phyloP scores from a whole-genome alignment of 441 rosid genomes.

The Corymbia citriodora region DNA sequence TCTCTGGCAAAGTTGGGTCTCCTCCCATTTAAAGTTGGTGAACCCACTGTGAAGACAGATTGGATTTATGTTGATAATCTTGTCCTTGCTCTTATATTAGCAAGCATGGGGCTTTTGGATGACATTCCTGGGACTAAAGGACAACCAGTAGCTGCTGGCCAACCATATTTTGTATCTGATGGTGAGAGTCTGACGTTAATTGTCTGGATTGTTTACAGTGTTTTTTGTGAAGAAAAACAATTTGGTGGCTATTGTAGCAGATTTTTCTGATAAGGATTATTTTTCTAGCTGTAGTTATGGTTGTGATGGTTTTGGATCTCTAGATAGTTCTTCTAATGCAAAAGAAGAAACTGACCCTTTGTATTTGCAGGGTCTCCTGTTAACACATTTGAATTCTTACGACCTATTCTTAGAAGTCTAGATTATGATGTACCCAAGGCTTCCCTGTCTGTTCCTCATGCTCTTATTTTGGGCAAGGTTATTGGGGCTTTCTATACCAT shows the following conservation, averaged over 20 bases:
- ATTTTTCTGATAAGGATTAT: background rate
- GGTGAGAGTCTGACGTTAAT: constrained; percentile 30
- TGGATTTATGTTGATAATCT: constrained; percentile 92
- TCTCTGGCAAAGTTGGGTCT: constrained; percentile 69
- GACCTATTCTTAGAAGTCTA: constrained; percentile 57
- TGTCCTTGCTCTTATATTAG: constrained; percentile 70
- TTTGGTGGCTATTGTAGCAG: background rate
- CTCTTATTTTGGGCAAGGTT: constrained; percentile 54
- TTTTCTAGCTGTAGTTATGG: background rate
- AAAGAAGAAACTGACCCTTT: background rate
- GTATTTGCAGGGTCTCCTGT: constrained; percentile 64
- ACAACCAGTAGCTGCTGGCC: constrained; percentile 79
- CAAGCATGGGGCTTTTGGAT: constrained; percentile 92
- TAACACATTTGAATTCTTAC: constrained; percentile 81
- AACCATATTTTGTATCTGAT: constrained; percentile 88
- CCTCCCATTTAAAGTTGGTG: constrained; percentile 61
- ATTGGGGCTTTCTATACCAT: constrained; percentile 51
- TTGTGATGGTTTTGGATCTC: background rate
- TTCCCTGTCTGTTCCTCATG: constrained; percentile 46
- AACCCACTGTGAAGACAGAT: constrained; percentile 64
- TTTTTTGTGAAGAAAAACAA: background rate
- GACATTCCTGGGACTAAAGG: constrained; percentile 69
- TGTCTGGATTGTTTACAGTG: background rate
- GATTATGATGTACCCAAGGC: constrained; percentile 64
- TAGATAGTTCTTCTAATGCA: background rate